Evolutionary conservation across 2,329 filamentous ascomycete genomes (phyloP), one percentile per base, ranked within the genome.

Genomic region (Blastomyces gilchristii): DNA sequence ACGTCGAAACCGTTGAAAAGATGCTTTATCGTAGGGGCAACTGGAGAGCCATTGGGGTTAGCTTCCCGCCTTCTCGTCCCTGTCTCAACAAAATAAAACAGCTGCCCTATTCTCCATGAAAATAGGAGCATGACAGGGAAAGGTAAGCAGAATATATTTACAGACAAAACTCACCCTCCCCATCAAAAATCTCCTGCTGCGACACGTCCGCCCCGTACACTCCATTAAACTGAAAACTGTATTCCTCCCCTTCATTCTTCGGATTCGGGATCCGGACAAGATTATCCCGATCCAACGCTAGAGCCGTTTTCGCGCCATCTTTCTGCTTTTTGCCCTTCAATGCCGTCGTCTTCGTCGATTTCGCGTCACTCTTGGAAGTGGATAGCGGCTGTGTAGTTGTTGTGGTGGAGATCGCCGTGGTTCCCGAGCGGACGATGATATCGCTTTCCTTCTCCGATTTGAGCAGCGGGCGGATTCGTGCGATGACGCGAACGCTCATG

Each of bases 201-300:
- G 89, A 85, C 18, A 89, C 87, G 45, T 83, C 76, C 69, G 87
- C 85, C 71, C 90, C 90, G 75, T 96, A 97, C 62, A 97, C 93
- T 68, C 89, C 85, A 80, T 94, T 95, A 82, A 97, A 97, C 61
- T 92, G 85, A 74, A 97, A 99, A 62, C 89, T 91, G 77, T 92
- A 97, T 71, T 92, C 89, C 76, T 97, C 93, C 28, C 83, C 81
- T 67, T 90, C 89, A 71, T 97, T 97, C 79, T 94, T 96, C 0
- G 93, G 92, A 72, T 91, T 97, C 3, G 93, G 93, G 70, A 97
- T 95, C 74, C 89, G 88, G 71, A 97, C 86, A 39, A 95, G 78
- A 34, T 83, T 85, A 25, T 85, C 81, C 67, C 81, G 83, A 68
- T 83, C 83, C 57, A 83, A 18, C 25, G 9, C 39, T 47, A 34